Conservation (phyloP, 225 moss, liverwort and hornwort species). For the Pleurozium schreberi region DNA sequence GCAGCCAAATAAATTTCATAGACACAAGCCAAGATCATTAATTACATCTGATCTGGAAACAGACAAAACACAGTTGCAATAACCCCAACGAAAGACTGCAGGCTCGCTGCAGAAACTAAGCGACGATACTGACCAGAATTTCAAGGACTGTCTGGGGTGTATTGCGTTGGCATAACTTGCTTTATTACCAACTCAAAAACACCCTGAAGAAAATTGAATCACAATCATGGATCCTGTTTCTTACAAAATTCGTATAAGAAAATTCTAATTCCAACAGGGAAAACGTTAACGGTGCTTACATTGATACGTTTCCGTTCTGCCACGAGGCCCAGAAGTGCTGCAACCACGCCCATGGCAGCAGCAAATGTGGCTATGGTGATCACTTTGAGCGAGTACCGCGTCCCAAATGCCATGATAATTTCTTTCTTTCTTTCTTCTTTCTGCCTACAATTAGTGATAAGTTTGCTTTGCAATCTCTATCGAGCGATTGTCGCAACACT, state of each 20-base stretch:
- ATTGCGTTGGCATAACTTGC: not conserved
- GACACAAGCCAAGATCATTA: not conserved
- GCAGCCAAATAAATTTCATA: not conserved
- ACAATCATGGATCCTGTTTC: not conserved
- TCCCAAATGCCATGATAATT: conserved; percentile 19
- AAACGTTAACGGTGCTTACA: not conserved
- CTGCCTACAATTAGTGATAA: not conserved
- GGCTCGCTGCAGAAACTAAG: not conserved
- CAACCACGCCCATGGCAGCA: conserved; percentile 7
- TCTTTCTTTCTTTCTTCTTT: not conserved
- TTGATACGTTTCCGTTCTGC: conserved; percentile 29
- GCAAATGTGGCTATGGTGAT: conserved; percentile 22
- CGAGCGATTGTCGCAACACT: not conserved
- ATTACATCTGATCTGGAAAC: not conserved
- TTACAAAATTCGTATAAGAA: not conserved
- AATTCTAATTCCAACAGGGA: not conserved
- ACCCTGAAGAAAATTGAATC: not conserved
- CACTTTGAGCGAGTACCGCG: conserved; percentile 20
- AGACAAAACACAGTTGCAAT: not conserved
- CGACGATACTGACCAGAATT: not conserved
- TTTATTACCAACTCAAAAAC: too few species aligned
- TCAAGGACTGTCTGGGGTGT: too few species aligned
- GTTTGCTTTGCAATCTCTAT: not conserved
- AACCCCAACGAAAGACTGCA: not conserved
- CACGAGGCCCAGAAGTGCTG: conserved; percentile 29